phyloP scores from a whole-genome alignment of 192 early-diverging fungal species.

The Dimargaris cristalligena region DNA sequence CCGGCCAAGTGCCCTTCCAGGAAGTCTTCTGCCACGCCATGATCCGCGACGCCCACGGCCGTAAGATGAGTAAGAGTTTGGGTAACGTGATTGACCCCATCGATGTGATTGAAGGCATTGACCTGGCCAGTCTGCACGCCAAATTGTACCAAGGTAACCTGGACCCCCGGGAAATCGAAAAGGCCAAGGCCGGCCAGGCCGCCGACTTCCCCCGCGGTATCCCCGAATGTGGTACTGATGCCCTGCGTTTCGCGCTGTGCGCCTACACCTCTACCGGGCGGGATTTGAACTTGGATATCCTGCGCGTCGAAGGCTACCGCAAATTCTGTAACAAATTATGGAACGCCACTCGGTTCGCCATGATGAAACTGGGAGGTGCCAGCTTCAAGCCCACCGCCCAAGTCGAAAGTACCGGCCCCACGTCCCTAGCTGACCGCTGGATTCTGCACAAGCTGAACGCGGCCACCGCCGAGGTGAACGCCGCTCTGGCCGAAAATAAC shows the following conservation, averaged over 20 bases:
- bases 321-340: conserved; percentile 99
- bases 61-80: conserved; percentile 93
- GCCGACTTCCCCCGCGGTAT: conserved; percentile 92
- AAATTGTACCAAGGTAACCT: conserved; percentile 75
- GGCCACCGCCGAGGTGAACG: conserved; percentile 59
- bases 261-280: conserved; percentile 59
- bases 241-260: conserved; percentile 67
- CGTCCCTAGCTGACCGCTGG: conserved; percentile 83
- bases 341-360: conserved; percentile 94
- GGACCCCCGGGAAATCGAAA: conserved; percentile 72
- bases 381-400: conserved; percentile 55
- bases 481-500: conserved; percentile 61
- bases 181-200: conserved; percentile 70
- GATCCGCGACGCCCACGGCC: conserved; percentile 94
- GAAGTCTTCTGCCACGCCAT: conserved; percentile 95
- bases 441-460: conserved; percentile 80
- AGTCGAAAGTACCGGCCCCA: conserved; percentile 45
- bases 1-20: conserved; percentile 86
- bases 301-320: conserved; percentile 95
- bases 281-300: conserved; percentile 86
- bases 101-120: conserved; percentile 89
- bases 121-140: conserved; percentile 55
- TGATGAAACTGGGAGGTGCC: conserved; percentile 74
- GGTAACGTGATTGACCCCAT: conserved; percentile 98
- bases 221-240: conserved; percentile 95